phyloP scores from a whole-genome alignment of 2,329 filamentous ascomycete genomes.

The Pseudohalonectria lignicola region DNA sequence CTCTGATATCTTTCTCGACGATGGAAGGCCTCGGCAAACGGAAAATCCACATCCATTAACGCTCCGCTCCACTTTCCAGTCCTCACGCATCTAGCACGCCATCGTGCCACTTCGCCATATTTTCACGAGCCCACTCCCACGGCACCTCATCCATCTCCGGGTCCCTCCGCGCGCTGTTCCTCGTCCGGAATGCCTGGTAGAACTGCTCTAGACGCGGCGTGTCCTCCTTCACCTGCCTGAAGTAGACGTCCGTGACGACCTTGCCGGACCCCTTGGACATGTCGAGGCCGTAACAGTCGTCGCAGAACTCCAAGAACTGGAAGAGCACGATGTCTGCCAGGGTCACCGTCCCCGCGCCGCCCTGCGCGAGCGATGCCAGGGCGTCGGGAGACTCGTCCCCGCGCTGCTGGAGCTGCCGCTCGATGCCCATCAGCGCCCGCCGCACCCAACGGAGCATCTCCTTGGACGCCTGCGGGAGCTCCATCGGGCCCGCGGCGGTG shows the following conservation, averaged over 20 bases:
- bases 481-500: too few species aligned
- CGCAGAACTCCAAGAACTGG: neutral
- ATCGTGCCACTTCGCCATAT: too few species aligned
- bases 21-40: too few species aligned
- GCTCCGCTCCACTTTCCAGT: too few species aligned
- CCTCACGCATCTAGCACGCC: too few species aligned
- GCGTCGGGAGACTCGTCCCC: neutral
- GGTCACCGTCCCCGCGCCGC: neutral
- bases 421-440: neutral
- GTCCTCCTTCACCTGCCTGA: conserved; percentile 29
- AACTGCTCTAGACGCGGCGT: conserved; percentile 27
- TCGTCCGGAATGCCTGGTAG: conserved; percentile 28
- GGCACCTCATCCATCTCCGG: too few species aligned
- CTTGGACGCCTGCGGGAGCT: too few species aligned
- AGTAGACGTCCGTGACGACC: conserved; percentile 28
- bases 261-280: conserved; percentile 9
- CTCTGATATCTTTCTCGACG: too few species aligned
- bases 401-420: neutral
- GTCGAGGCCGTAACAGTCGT: neutral
- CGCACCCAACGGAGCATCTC: neutral
- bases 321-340: neutral
- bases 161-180: conserved; percentile 29
- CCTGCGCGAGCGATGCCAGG: neutral
- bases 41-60: too few species aligned
- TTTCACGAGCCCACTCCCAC: too few species aligned